A percentile compares a stretch with the other conserved stretches of the same genome.
These are phyloP conservation scores for Diaporthe velutina DNA, from an alignment of 2,329 filamentous ascomycete species.

Conservation along the genomic window DNA sequence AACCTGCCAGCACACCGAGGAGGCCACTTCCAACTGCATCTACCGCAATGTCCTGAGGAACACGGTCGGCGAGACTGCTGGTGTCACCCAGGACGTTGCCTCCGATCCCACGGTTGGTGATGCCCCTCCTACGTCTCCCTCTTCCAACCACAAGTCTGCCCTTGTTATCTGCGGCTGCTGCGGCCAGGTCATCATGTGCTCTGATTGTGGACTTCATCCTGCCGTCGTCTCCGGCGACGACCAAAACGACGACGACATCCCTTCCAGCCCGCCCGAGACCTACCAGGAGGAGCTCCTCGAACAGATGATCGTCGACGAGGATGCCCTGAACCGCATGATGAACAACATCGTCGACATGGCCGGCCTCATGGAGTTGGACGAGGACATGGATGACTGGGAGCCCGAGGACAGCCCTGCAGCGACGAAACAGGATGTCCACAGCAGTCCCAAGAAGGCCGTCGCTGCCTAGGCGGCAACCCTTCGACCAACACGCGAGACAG, in stretches of 20 bases:
- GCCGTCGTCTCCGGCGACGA: slow-evolving; percentile 38
- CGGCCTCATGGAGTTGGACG: slow-evolving; percentile 37
- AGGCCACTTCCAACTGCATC: slow-evolving; percentile 88
- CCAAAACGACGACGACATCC: slow-evolving; percentile 39
- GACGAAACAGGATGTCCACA: not conserved
- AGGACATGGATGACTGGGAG: slow-evolving; percentile 40
- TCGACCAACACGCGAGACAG: not conserved
- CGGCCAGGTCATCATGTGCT: slow-evolving; percentile 59
- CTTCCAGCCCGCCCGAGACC: slow-evolving; percentile 33
- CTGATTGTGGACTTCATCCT: slow-evolving; percentile 50
- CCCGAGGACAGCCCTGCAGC: slow-evolving; percentile 31
- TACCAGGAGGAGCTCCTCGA: slow-evolving; percentile 35
- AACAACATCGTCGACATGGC: slow-evolving; percentile 35
- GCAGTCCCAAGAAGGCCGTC: slow-evolving; percentile 3
- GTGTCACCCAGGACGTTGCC: slow-evolving; percentile 96
- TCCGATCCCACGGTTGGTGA: slow-evolving; percentile 98
- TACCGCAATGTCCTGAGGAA: slow-evolving; percentile 96
- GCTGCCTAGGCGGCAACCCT: slow-evolving; percentile 6
- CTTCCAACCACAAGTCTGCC: slow-evolving; percentile 32
- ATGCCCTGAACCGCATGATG: slow-evolving; percentile 47
- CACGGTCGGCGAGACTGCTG: slow-evolving; percentile 92
- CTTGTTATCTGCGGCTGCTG: slow-evolving; percentile 61
- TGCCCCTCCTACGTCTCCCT: slow-evolving; percentile 43
- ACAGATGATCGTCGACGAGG: slow-evolving; percentile 32
- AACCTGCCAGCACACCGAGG: slow-evolving; percentile 92